Base-by-base conservation (phyloP, 306 rosid species). In the Gastrolobium villosum region DNA sequence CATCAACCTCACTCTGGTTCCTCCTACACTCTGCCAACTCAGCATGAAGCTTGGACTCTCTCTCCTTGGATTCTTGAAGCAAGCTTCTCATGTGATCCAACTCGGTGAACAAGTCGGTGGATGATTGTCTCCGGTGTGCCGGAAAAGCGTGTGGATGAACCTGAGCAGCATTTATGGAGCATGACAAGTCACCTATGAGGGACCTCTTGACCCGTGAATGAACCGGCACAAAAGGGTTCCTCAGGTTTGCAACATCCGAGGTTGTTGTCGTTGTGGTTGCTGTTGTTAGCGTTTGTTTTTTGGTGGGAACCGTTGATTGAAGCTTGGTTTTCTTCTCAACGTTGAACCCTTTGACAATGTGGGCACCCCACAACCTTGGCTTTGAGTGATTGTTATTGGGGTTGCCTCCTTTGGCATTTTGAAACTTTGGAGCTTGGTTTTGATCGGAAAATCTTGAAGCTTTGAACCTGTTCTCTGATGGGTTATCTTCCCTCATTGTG, bases 351-450 rank as follows among this genome's bases (percentile, higher is more conserved):
- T 93, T 95, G 5, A 92, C 99, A 72, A 95, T 91, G 63, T 95
- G 90, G 3, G 98, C 92, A 62, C 99, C 98, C 99, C 99, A 95
- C 45, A 92, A 82, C 88, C 90, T 88, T 8, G 92, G 65, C 30
- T 81, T 95, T 5, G 91, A 86, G 36, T 81, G 76, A 71, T 86
- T 84, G 41, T 59, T 55, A 3, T 14, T 67, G 55, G 70, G 78
- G 79, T 53, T 81, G 26, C 41, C 56, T 15, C 79, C 84, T 77
- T 88, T 94, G 26, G 26, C 14, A 14, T 84, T 87, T 56, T 79
- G 91, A 78, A 63, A 74, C 89, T 87, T 94, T 8, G 96, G 98
- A 1, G 83, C 63, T 36, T 85, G 97, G 82, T 95, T 95, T 85
- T 95, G 99, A 72, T 95, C 98, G 0, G 94, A 44, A 62, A 91